Evolutionary conservation across 108 stramenopile genomes (phyloP), one percentile per base, ranked within the genome.

Genomic region (Cyclostephanos tholiformis): DNA sequence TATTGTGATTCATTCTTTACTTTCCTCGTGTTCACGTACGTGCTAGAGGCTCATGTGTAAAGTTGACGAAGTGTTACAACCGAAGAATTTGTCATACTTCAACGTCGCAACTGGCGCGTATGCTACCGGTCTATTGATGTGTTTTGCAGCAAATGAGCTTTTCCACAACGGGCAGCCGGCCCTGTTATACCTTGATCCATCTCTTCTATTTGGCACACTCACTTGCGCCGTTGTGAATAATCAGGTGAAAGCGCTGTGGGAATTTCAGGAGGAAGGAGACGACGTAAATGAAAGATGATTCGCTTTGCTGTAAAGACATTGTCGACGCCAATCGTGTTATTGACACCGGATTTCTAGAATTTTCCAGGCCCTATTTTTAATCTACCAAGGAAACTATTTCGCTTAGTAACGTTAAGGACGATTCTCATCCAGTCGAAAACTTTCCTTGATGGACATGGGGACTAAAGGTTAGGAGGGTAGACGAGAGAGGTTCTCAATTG

Each of bases 151-250:
- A 2, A 86, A 86, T 55, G 76, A 76, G 32, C 22, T 86, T 23
- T 78, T 49, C 4, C 75, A 86, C 16, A 73, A 76, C n/a, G 86
- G 86, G 2, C 86, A 86, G 36, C 86, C 86, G 23, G 85, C 84
- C 51, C 60, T 80, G 1, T 57, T 80, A 16, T 80, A 70, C 49
- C 64, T 75, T 7, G 75, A 76, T 38, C 75, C 75, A 14, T 64
- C 71, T 49, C 71, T 71, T 20, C 32, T 76, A 26, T 74, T 66
- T 0, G 61, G 73, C 43, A 69, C 79, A 19, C 50, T 80, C 30
- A 74, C 73, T 20, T 67, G 73, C 48, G 79, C 74, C 6, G 67
- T 74, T 17, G 79, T 76, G 38, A 80, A 74, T 49, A 43, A 70
- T 69, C 79, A 75, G 22, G 36, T 74, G 16, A 25, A 36, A 6